These are phyloP conservation scores for Litsea cubeba DNA, from an alignment of 164 flowering plant genomes.

Conservation along the genomic window DNA sequence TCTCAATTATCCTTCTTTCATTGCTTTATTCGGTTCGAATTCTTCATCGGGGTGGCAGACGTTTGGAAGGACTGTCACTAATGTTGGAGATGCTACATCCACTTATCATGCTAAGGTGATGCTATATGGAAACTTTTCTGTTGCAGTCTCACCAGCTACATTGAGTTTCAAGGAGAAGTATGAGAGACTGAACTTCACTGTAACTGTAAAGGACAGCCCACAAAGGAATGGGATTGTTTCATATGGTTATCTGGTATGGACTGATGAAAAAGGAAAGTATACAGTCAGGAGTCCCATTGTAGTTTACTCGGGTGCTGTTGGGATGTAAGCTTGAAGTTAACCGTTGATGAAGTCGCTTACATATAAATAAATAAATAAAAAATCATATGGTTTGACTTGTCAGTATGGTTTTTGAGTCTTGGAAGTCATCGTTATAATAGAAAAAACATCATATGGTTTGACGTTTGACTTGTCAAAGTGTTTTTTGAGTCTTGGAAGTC, in stretches of 20 bases:
- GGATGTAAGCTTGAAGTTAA: neutral
- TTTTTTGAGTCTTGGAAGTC: too few species aligned
- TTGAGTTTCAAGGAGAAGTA: constrained; percentile 38
- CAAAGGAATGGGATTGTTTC: constrained; percentile 1
- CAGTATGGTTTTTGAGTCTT: too few species aligned
- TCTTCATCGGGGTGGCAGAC: constrained; percentile 16
- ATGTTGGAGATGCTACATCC: constrained; percentile 39
- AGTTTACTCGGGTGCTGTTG: neutral
- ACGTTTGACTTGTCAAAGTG: too few species aligned
- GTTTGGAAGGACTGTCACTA: constrained; percentile 53
- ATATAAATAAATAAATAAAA: too few species aligned
- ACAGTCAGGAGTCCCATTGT: constrained; percentile 50
- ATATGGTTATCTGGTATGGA: constrained; percentile 37
- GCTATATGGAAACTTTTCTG: constrained; percentile 26
- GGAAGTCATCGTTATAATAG: too few species aligned
- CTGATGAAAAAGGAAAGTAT: constrained; percentile 25
- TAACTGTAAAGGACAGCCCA: constrained; percentile 21
- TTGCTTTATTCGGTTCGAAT: constrained; percentile 32
- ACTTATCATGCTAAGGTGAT: constrained; percentile 37
- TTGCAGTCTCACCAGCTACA: constrained; percentile 39
- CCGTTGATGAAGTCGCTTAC: too few species aligned
- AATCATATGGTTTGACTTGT: too few species aligned
- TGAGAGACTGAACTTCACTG: constrained; percentile 39
- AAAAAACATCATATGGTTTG: too few species aligned
- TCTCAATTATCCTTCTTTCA: constrained; percentile 70